phyloP scores from a whole-genome alignment of 306 rosid species.

The Medicago lupulina region DNA sequence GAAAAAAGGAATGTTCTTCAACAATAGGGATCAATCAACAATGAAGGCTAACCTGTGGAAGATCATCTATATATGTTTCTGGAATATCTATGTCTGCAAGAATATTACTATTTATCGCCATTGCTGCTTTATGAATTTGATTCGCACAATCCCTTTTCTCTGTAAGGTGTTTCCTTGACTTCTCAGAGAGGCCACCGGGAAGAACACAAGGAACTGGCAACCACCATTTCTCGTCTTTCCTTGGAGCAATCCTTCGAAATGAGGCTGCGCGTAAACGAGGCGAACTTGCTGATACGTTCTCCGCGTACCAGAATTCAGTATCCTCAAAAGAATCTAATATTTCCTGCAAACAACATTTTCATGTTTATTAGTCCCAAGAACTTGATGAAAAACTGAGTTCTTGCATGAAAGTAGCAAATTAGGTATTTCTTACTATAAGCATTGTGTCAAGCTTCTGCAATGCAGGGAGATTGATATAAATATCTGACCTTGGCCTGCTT shows the following conservation, averaged over 20 bases:
- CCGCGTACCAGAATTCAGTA: slow-evolving; percentile 90
- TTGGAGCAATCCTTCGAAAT: slow-evolving; percentile 60
- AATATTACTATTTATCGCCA: slow-evolving; percentile 84
- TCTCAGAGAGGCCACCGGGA: slow-evolving; percentile 84
- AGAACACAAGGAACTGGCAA: slow-evolving; percentile 89
- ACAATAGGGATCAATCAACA: slow-evolving; percentile 11
- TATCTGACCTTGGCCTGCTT: slow-evolving; percentile 83
- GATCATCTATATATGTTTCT: slow-evolving; percentile 69
- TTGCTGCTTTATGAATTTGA: slow-evolving; percentile 96
- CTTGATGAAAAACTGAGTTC: slow-evolving; percentile 16
- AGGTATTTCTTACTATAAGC: slow-evolving; percentile 75
- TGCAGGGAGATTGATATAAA: slow-evolving; percentile 92
- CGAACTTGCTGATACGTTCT: slow-evolving; percentile 73
- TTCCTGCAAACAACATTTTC: slow-evolving; percentile 57
- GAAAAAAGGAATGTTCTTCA: slow-evolving; percentile 5
- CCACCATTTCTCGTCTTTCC: slow-evolving; percentile 99
- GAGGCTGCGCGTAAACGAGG: slow-evolving; percentile 60
- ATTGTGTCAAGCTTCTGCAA: slow-evolving; percentile 89
- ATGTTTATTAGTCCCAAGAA: background rate
- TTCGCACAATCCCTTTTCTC: slow-evolving; percentile 85
- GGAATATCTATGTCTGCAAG: slow-evolving; percentile 92
- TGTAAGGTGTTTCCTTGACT: slow-evolving; percentile 68
- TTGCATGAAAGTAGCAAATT: slow-evolving; percentile 7
- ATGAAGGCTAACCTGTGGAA: slow-evolving; percentile 78
- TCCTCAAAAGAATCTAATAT: slow-evolving; percentile 78